phyloP scores from a whole-genome alignment of 2,329 filamentous ascomycete genomes.

The Aspergillus sp. region DNA sequence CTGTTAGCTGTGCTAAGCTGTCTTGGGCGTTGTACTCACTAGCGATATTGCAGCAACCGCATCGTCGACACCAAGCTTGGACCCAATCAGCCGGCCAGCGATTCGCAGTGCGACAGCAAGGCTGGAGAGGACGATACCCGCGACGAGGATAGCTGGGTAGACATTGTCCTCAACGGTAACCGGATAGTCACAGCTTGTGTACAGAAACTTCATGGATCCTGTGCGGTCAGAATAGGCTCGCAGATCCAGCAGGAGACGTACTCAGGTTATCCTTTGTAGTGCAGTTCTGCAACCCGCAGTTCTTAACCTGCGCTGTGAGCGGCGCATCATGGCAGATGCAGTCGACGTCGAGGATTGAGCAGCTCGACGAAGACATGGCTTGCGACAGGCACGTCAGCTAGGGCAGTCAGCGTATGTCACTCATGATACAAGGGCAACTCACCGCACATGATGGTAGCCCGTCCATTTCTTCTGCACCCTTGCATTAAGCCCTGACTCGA shows the following conservation, averaged over 20 bases:
- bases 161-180: not conserved
- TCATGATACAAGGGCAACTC: not conserved
- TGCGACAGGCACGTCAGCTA: not conserved
- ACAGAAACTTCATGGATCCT: not conserved
- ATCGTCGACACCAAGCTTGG: not conserved
- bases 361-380: not conserved
- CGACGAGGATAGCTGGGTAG: not conserved
- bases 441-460: slow-evolving; percentile 3
- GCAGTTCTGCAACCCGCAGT: not conserved
- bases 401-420: not conserved
- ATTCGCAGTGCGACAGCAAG: not conserved
- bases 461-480: not conserved
- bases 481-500: too few species aligned
- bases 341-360: not conserved
- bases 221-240: not conserved
- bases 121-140: not conserved
- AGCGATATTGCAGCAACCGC: not conserved
- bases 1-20: not conserved
- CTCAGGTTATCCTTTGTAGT: not conserved
- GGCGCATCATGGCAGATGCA: not conserved
- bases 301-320: not conserved
- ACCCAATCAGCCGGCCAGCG: not conserved
- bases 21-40: not conserved
- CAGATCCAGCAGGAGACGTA: not conserved
- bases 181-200: slow-evolving; percentile 2